These are phyloP conservation scores for Neopestalotiopsis sp. DNA, from an alignment of 2,329 filamentous ascomycete species.

Conservation along the genomic window DNA sequence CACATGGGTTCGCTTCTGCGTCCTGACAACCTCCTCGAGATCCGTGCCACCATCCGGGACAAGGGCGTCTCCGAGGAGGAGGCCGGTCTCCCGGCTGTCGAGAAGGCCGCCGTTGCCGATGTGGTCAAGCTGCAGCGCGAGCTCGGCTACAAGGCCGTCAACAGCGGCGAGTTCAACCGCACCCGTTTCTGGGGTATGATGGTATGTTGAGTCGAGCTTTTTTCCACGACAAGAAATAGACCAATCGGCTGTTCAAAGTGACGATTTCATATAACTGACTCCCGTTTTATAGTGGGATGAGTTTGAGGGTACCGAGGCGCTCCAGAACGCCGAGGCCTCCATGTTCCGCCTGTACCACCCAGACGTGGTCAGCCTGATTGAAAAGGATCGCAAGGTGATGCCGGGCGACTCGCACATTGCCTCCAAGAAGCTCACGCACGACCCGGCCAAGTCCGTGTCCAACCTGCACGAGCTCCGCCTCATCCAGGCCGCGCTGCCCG, in stretches of 20 bases:
- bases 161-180: conserved; percentile 71
- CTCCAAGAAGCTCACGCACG: conserved; percentile 50
- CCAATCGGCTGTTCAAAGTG: background rate
- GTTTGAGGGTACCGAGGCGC: conserved; percentile 52
- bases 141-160: conserved; percentile 69
- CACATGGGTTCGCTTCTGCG: conserved; percentile 76
- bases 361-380: conserved; percentile 58
- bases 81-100: conserved; percentile 59
- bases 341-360: conserved; percentile 61
- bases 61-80: conserved; percentile 59
- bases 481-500: conserved; percentile 50
- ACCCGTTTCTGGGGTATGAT: conserved; percentile 58
- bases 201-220: conserved; percentile 17
- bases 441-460: conserved; percentile 44
- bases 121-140: conserved; percentile 72
- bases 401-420: conserved; percentile 61
- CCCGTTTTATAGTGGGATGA: conserved; percentile 48
- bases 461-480: conserved; percentile 56
- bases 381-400: conserved; percentile 59
- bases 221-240: background rate
- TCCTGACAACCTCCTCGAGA: conserved; percentile 66
- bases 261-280: background rate
- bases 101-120: conserved; percentile 69
- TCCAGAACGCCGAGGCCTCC: conserved; percentile 55
- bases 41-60: conserved; percentile 64